Evolutionary conservation across 129 eudicot species (phyloP).

Genomic region (carrot (Daucus carota)): DH1_v3.0 NC_030383.2:9622001-9622500

Average conservation of each 20-base stretch:
- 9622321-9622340: slow-evolving; percentile 5
- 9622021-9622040: not conserved
- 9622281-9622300: not conserved
- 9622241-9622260: slow-evolving; percentile 44
- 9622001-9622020: slow-evolving; percentile 60
- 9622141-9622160: slow-evolving; percentile 47
- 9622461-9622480: slow-evolving; percentile 55
- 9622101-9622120: not conserved
- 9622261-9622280: slow-evolving; percentile 18
- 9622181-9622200: slow-evolving; percentile 15
- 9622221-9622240: slow-evolving; percentile 68
- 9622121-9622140: slow-evolving; percentile 19
- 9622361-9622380: slow-evolving; percentile 15
- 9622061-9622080: not conserved
- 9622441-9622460: slow-evolving; percentile 31
- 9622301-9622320: slow-evolving; percentile 10
- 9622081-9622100: not conserved
- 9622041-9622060: not conserved
- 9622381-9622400: slow-evolving; percentile 35
- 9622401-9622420: slow-evolving; percentile 45
- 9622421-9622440: slow-evolving; percentile 19
- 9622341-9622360: slow-evolving; percentile 6
- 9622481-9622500: slow-evolving; percentile 37
- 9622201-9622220: slow-evolving; percentile 61
- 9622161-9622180: slow-evolving; percentile 11